phyloP scores from a whole-genome alignment of 108 stramenopile genomes.

The Thalassiosira profunda region DNA sequence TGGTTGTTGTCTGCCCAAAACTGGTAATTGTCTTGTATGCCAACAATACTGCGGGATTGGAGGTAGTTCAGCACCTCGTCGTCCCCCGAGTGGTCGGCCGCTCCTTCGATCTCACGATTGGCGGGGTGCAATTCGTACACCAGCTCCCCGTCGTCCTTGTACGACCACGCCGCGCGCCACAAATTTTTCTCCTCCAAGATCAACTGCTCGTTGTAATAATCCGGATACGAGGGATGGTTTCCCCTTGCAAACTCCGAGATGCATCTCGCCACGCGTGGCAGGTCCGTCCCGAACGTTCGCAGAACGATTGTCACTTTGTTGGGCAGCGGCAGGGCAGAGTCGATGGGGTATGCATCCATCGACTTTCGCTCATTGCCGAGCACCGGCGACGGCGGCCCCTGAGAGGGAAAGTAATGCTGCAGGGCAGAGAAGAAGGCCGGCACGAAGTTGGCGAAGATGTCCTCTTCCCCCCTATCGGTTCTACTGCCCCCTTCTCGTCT shows the following conservation, averaged over 20 bases:
- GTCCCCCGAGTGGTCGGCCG: constrained; percentile 62
- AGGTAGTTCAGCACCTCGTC: constrained; percentile 64
- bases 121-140: constrained; percentile 21
- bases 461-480: not conserved
- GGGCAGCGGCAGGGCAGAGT: constrained; percentile 10
- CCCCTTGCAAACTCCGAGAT: constrained; percentile 76
- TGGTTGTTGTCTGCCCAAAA: constrained; percentile 70
- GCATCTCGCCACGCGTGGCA: constrained; percentile 58
- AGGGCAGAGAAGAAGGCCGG: constrained; percentile 84
- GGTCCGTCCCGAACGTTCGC: constrained; percentile 85
- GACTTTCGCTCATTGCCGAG: not conserved
- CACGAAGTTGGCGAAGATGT: constrained; percentile 48
- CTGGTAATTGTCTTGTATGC: constrained; percentile 83
- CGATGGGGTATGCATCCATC: not conserved
- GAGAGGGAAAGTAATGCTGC: constrained; percentile 44
- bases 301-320: constrained; percentile 65
- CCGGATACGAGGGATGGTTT: constrained; percentile 73
- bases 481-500: not conserved
- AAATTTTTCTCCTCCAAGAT: constrained; percentile 42
- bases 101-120: not conserved
- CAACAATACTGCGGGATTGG: constrained; percentile 56
- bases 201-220: constrained; percentile 55
- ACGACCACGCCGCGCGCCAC: constrained; percentile 60
- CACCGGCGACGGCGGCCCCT: not conserved
- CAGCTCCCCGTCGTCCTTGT: constrained; percentile 3